Base-by-base conservation (phyloP, 1,284 basidiomycete species). In the Sparassis latifolia region DNA sequence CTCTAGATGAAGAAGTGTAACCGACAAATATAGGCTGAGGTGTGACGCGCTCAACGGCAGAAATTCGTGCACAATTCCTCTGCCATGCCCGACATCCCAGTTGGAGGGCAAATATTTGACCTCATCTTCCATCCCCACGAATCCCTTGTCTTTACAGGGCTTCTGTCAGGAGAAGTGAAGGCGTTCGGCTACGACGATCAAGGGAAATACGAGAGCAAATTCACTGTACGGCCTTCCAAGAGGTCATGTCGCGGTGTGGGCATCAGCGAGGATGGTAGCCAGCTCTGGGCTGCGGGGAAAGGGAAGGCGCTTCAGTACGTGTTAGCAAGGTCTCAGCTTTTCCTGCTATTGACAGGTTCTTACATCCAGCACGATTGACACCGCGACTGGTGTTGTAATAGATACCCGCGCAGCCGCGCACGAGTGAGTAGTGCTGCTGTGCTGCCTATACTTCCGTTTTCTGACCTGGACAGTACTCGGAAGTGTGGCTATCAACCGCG, bases 71-170 rank as follows among this genome's bases (percentile, higher is more conserved):
- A 20, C 20, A 20, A 20, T 20, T 20, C 20, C 20, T 20, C 20
- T 20, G 20, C 20, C 20, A 88, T 88, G 87, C 81, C 87, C 47
- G 83, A 88, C 68, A 82, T 91, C 47, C 71, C 75, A 31, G 76
- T 86, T 41, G 82, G 81, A 46, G 79, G 82, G 28, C 89, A 97
- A 67, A 83, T 93, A 37, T 95, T 97, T 66, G 94, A 97, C 71
- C 74, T 97, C 43, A 79, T 76, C 1, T 97, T 97, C 64, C 91
- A 95, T 61, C 93, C 94, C 0, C 73, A 70, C 1, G 65, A 78
- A 38, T 68, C 82, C 0, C 74, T 84, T 20, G 79, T 95, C 6
- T 93, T 89, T 64, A 76, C 86, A 0, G 89, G 83, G 1, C 79
- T 96, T 2, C 75, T 97, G 32, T 87, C 87, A 0, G 93, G 93